Evolutionary conservation across 1,139 yeast genomes (phyloP).

Genomic region (Geotrichum bryndzae): DNA sequence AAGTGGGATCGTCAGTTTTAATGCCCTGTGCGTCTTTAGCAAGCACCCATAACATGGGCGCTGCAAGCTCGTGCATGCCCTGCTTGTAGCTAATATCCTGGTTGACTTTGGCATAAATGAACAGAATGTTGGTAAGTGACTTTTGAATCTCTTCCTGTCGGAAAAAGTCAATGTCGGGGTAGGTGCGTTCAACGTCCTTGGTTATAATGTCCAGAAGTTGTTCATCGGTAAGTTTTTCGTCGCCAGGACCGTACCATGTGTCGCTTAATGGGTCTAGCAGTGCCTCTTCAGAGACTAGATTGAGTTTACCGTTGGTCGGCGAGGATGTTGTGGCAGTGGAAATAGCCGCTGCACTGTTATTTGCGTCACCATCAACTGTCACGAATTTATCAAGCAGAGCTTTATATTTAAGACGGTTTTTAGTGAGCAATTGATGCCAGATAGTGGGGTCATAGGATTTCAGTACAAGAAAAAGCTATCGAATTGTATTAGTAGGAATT

Average conservation of each 20-base stretch:
- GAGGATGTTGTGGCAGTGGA: neutral
- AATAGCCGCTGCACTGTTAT: neutral
- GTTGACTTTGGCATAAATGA: constrained; percentile 49
- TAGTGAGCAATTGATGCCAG: constrained; percentile 6
- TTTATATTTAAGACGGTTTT: constrained; percentile 6
- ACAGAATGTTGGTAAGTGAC: constrained; percentile 43
- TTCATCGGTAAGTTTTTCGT: constrained; percentile 21
- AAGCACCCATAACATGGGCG: constrained; percentile 39
- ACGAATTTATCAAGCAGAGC: constrained; percentile 2
- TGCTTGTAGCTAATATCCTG: constrained; percentile 51
- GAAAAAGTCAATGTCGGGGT: constrained; percentile 51
- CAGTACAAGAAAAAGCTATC: constrained; percentile 14
- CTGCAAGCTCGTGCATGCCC: constrained; percentile 58
- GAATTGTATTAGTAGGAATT: neutral
- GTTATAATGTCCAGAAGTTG: constrained; percentile 29
- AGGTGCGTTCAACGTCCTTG: constrained; percentile 51
- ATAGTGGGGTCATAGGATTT: constrained; percentile 8
- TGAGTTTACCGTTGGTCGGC: neutral
- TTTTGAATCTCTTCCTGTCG: constrained; percentile 32
- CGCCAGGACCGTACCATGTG: constrained; percentile 17
- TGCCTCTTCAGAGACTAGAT: neutral
- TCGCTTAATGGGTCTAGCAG: constrained; percentile 7
- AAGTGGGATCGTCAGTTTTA: neutral
- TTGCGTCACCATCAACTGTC: neutral
- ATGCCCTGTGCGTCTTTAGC: constrained; percentile 19